phyloP scores from a whole-genome alignment of 73 alveolate genomes.

The Stentor coeruleus region DNA sequence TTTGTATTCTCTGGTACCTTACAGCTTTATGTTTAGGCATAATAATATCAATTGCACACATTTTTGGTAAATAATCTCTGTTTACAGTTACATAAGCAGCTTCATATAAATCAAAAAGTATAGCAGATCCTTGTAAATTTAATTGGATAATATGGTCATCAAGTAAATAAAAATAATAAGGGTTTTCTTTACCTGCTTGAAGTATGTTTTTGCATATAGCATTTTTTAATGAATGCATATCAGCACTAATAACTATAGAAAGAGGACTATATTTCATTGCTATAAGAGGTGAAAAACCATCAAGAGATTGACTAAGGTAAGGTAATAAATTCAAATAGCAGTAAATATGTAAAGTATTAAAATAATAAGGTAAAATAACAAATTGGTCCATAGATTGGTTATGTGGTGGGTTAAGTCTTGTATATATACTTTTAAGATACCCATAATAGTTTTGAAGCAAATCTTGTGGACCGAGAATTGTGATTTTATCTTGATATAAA shows the following conservation, averaged over 20 bases:
- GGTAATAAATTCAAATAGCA: not conserved
- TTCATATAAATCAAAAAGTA: constrained; percentile 12
- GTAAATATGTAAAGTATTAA: constrained; percentile 6
- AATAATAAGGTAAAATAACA: not conserved
- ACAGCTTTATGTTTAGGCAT: not conserved
- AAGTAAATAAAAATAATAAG: not conserved
- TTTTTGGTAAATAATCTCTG: not conserved
- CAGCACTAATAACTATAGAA: not conserved
- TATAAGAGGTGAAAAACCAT: not conserved
- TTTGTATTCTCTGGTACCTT: not conserved
- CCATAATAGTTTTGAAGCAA: not conserved
- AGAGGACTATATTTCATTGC: not conserved
- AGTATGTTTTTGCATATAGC: not conserved
- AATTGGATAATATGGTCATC: not conserved
- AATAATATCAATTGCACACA: not conserved
- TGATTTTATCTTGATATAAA: not conserved
- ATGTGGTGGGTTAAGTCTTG: not conserved
- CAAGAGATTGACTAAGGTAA: not conserved
- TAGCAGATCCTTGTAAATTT: not conserved
- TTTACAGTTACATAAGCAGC: not conserved
- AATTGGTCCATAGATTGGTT: constrained; percentile 15
- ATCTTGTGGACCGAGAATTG: constrained; percentile 1
- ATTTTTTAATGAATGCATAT: not conserved
- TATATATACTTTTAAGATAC: not conserved
- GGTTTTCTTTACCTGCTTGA: not conserved